Conservation (phyloP, 2,329 filamentous ascomycete species). For the Aspergillus thermomutatus region DNA sequence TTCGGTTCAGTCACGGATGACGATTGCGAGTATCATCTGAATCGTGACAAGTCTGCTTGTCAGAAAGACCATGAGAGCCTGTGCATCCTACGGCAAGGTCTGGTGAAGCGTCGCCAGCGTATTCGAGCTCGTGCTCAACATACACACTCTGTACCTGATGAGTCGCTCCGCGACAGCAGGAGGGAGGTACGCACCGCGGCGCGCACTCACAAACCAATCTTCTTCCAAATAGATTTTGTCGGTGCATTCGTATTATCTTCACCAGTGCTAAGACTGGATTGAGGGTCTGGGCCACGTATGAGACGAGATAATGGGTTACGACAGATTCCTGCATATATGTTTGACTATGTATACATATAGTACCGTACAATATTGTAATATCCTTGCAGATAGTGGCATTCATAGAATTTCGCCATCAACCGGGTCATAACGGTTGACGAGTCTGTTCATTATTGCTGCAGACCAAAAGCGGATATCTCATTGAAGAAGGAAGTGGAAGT, state of each 20-base stretch:
- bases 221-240: not conserved
- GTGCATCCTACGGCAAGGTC: not conserved
- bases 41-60: not conserved
- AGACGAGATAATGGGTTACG: constrained; percentile 10
- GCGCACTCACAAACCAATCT: not conserved
- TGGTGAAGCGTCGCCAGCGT: no score
- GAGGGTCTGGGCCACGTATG: not conserved
- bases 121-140: not conserved
- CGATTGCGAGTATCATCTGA: constrained; percentile 46
- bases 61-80: not conserved
- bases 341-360: not conserved
- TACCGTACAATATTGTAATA: not conserved
- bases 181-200: not conserved
- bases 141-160: not conserved
- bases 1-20: constrained; percentile 43
- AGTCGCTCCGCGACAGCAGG: not conserved
- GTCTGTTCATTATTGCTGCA: not conserved
- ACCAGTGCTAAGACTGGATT: not conserved
- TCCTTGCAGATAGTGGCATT: not conserved
- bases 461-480: not conserved
- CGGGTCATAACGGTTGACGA: not conserved
- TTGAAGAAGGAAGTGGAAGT: constrained; percentile 3
- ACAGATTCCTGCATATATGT: constrained; percentile 13
- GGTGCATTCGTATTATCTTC: not conserved
- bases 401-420: not conserved